Conservation (phyloP, 2,329 filamentous ascomycete genomes). For the Phaeosphaeriaceae sp. region DNA sequence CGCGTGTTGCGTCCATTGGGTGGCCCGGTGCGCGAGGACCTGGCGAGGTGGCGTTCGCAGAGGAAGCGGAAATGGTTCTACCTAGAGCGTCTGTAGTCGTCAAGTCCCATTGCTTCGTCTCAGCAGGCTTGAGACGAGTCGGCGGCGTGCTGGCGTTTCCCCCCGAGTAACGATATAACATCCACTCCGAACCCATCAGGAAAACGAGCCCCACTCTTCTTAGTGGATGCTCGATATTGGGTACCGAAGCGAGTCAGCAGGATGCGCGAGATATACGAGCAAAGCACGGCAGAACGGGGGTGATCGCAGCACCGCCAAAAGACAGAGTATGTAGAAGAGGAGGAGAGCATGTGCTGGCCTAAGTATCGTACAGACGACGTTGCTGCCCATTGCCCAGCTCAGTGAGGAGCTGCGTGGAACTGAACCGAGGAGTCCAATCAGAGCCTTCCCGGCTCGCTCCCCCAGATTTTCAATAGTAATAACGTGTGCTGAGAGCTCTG, state of each 20-base stretch:
- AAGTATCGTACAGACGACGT: background rate
- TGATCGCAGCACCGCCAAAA: background rate
- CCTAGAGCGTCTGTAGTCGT: constrained; percentile 45
- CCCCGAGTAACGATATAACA: constrained; percentile 43
- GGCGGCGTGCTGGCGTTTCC: constrained; percentile 31
- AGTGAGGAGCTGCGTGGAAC: constrained; percentile 30
- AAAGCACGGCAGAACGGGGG: constrained; percentile 15
- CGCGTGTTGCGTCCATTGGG: constrained; percentile 47
- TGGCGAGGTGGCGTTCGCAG: constrained; percentile 25
- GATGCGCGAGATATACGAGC: constrained; percentile 12
- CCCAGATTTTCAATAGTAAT: constrained; percentile 29
- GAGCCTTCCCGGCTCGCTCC: constrained; percentile 16
- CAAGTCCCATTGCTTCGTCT: constrained; percentile 47
- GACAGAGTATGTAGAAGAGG: constrained; percentile 1
- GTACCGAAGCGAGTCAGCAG: constrained; percentile 38
- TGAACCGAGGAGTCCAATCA: constrained; percentile 42
- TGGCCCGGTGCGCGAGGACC: constrained; percentile 18
- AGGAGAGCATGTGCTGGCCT: constrained; percentile 5
- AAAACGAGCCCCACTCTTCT: constrained; percentile 41
- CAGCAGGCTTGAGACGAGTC: constrained; percentile 38
- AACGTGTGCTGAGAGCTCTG: constrained; percentile 19
- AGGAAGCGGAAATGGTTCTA: constrained; percentile 41
- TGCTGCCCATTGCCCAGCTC: constrained; percentile 16
- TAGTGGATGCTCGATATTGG: constrained; percentile 46
- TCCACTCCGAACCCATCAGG: constrained; percentile 6